Evolutionary conservation across 106 monocot genomes (phyloP).

Genomic region (Posidonia australis): DNA sequence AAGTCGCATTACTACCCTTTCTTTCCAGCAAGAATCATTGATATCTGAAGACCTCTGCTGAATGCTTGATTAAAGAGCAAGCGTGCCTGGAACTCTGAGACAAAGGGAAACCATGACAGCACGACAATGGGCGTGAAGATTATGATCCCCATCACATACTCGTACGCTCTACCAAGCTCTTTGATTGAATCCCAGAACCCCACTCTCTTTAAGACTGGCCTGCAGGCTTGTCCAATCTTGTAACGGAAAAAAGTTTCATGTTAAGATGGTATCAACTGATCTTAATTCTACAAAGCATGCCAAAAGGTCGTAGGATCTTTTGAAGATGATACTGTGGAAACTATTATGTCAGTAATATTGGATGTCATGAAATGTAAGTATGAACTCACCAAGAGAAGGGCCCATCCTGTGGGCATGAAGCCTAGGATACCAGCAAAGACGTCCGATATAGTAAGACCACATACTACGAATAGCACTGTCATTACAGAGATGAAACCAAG

Average conservation of each 20-base stretch:
- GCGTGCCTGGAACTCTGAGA: conserved; percentile 87
- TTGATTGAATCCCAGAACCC: conserved; percentile 86
- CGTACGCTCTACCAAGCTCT: conserved; percentile 79
- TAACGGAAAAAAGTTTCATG: neutral
- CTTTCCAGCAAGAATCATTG: conserved; percentile 75
- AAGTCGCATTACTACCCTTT: conserved; percentile 15
- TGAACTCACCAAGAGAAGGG: conserved; percentile 57
- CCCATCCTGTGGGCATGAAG: conserved; percentile 93
- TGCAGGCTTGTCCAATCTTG: conserved; percentile 67
- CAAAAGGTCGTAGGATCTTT: neutral
- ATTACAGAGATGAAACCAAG: conserved; percentile 79
- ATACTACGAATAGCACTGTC: conserved; percentile 73
- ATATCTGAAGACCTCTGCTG: conserved; percentile 89
- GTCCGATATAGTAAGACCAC: conserved; percentile 60
- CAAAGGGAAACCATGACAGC: conserved; percentile 89
- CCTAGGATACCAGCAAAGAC: conserved; percentile 69
- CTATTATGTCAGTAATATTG: neutral
- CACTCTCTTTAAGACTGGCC: conserved; percentile 27
- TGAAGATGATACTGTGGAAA: too few relatives aligned
- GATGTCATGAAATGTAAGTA: neutral
- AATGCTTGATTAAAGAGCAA: conserved; percentile 96
- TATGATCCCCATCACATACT: conserved; percentile 75
- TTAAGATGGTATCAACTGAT: too few relatives aligned
- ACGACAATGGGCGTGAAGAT: conserved; percentile 66
- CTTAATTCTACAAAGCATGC: neutral